Conservation (phyloP, 2,329 filamentous ascomycete genomes). For the Zasmidium cellare region DNA sequence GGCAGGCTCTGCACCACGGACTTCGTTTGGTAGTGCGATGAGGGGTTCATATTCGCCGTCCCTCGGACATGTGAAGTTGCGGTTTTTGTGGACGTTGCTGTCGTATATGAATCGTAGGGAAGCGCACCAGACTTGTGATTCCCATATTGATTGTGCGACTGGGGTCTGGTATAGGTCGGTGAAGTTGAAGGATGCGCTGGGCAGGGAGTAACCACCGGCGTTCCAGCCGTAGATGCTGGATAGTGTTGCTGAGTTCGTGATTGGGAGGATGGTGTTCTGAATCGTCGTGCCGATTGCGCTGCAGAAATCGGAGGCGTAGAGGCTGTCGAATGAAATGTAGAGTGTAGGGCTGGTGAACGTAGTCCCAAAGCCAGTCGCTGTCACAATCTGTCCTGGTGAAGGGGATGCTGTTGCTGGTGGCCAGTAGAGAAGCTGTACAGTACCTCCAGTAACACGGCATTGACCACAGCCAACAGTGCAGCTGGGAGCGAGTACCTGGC, state of each 20-base stretch:
- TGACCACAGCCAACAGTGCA: slow-evolving; percentile 21
- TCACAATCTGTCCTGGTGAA: slow-evolving; percentile 8
- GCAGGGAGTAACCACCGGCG: not conserved
- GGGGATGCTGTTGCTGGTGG: slow-evolving; percentile 15
- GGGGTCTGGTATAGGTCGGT: slow-evolving; percentile 17
- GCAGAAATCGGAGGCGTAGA: slow-evolving; percentile 26
- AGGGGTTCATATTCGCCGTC: slow-evolving; percentile 11
- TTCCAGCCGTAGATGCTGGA: slow-evolving; percentile 15
- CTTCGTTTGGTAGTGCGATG: slow-evolving; percentile 11
- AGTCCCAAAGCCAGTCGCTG: slow-evolving; percentile 11
- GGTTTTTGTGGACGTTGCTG: too few relatives aligned
- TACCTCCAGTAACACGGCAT: slow-evolving; percentile 21
- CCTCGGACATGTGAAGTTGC: slow-evolving; percentile 1
- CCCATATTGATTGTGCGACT: slow-evolving; percentile 17
- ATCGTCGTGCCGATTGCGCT: slow-evolving; percentile 13
- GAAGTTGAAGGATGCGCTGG: slow-evolving; percentile 16
- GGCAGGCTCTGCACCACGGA: slow-evolving; percentile 10
- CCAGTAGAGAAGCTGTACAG: slow-evolving; percentile 22
- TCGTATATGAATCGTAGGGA: not conserved
- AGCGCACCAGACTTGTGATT: slow-evolving; percentile 13
- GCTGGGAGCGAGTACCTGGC: slow-evolving; percentile 12
- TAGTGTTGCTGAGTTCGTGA: slow-evolving; percentile 14
- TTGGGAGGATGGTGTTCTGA: slow-evolving; percentile 20
- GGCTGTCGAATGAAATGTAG: slow-evolving; percentile 24
- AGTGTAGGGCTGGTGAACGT: slow-evolving; percentile 25